phyloP scores from a whole-genome alignment of 192 early-diverging fungal genomes.

The Globomyces pollinis-pini region DNA sequence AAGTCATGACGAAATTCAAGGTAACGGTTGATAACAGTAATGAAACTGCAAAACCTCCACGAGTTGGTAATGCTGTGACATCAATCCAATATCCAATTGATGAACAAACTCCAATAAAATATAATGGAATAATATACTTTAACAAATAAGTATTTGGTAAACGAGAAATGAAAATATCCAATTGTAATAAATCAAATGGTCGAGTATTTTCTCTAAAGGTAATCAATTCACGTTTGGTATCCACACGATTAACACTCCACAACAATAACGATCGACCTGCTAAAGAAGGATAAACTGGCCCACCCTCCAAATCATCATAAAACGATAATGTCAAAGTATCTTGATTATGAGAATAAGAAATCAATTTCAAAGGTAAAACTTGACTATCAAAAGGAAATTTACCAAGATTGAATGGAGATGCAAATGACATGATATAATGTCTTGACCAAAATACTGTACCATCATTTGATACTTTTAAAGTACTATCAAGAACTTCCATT shows the following conservation, averaged over 20 bases:
- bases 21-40: constrained; percentile 11
- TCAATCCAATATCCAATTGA: constrained; percentile 15
- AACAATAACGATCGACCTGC: background rate
- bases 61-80: constrained; percentile 1
- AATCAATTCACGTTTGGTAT: background rate
- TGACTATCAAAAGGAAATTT: constrained; percentile 18
- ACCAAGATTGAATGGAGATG: constrained; percentile 7
- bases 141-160: constrained; percentile 3
- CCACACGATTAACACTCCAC: background rate
- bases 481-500: constrained; percentile 4
- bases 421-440: constrained; percentile 15
- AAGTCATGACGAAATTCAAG: constrained; percentile 14
- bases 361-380: constrained; percentile 10
- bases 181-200: constrained; percentile 9
- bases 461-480: constrained; percentile 11
- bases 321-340: background rate
- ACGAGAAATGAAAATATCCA: constrained; percentile 2
- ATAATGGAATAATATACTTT: constrained; percentile 14
- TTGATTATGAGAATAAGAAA: constrained; percentile 9
- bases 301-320: background rate
- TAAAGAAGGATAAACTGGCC: background rate
- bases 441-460: constrained; percentile 15
- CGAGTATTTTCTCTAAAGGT: constrained; percentile 1
- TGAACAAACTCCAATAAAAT: constrained; percentile 11
- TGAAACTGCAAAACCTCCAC: constrained; percentile 12